Evolutionary conservation across 2,329 filamentous ascomycete species (phyloP).

Genomic region (Talaromyces sp.): DNA sequence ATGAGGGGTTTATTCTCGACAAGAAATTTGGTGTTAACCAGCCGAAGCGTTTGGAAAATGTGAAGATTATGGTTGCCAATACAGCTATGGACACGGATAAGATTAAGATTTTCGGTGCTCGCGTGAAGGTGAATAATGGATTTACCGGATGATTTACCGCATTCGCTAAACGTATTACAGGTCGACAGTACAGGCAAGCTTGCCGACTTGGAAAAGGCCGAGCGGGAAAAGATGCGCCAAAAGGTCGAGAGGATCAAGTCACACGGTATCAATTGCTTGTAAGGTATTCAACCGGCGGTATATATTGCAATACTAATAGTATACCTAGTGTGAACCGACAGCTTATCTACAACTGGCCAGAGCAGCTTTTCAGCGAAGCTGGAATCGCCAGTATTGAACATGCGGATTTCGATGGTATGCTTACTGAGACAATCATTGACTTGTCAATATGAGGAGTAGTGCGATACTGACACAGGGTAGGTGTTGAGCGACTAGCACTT

Average conservation of each 20-base stretch:
- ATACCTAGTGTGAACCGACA: constrained; percentile 75
- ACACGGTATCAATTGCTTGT: constrained; percentile 97
- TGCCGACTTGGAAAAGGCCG: constrained; percentile 96
- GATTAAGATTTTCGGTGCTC: constrained; percentile 98
- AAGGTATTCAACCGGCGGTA: not conserved
- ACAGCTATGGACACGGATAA: constrained; percentile 99
- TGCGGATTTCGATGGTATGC: constrained; percentile 87
- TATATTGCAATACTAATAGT: not conserved
- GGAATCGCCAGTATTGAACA: constrained; percentile 99
- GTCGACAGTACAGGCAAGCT: constrained; percentile 94
- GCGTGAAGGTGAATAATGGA: constrained; percentile 62
- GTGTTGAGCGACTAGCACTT: constrained; percentile 83
- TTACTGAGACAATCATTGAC: not conserved
- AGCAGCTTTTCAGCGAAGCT: constrained; percentile 96
- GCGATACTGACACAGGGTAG: constrained; percentile 1
- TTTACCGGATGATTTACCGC: not conserved
- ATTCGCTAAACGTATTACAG: constrained; percentile 2
- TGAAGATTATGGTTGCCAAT: constrained; percentile 96
- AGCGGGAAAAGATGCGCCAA: constrained; percentile 98
- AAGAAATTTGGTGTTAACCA: constrained; percentile 99
- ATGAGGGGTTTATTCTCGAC: constrained; percentile 97
- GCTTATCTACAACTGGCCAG: constrained; percentile 99
- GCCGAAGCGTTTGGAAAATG: constrained; percentile 94
- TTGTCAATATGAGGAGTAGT: not conserved
- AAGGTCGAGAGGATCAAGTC: constrained; percentile 99